phyloP scores from a whole-genome alignment of 2,329 filamentous ascomycete genomes.

The Paecilomyces sp. region DNA sequence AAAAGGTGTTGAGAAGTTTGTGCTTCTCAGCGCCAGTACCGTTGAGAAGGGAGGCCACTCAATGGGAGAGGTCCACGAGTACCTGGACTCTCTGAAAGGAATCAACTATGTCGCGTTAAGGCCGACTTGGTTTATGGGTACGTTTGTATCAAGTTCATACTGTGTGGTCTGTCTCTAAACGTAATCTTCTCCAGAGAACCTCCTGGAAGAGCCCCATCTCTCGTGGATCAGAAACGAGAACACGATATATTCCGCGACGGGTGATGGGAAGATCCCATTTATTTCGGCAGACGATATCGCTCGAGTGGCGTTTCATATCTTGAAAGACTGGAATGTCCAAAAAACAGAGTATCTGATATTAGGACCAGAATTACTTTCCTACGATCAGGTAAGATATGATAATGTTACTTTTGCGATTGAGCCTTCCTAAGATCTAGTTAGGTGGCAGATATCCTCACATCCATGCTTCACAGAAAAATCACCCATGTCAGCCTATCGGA shows the following conservation, averaged over 20 bases:
- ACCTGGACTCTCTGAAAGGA: slow-evolving; percentile 29
- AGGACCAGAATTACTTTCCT: slow-evolving; percentile 31
- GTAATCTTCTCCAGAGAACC: slow-evolving; percentile 33
- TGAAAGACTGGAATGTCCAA: slow-evolving; percentile 9
- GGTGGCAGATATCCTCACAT: slow-evolving; percentile 23
- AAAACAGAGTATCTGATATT: slow-evolving; percentile 21
- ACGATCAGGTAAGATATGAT: slow-evolving; percentile 22
- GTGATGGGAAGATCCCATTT: slow-evolving; percentile 21
- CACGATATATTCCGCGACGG: slow-evolving; percentile 38
- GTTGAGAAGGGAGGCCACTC: slow-evolving; percentile 28
- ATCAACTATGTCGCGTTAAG: slow-evolving; percentile 39
- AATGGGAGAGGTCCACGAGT: slow-evolving; percentile 31
- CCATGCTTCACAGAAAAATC: slow-evolving; percentile 25
- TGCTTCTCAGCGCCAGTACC: slow-evolving; percentile 36
- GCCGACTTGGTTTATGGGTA: slow-evolving; percentile 46
- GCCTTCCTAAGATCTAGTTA: neutral
- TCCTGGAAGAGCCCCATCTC: slow-evolving; percentile 26
- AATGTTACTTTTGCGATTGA: neutral
- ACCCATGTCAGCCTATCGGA: slow-evolving; percentile 27
- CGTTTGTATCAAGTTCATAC: neutral
- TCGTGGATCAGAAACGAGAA: slow-evolving; percentile 29
- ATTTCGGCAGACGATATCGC: slow-evolving; percentile 10
- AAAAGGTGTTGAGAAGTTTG: slow-evolving; percentile 36
- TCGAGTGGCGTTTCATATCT: slow-evolving; percentile 6
- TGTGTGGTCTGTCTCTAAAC: too few species aligned